A percentile compares a stretch with the other conserved stretches of the same genome.
Conservation (phyloP, 305 asterid genomes). For the Solanum chacoense region DNA sequence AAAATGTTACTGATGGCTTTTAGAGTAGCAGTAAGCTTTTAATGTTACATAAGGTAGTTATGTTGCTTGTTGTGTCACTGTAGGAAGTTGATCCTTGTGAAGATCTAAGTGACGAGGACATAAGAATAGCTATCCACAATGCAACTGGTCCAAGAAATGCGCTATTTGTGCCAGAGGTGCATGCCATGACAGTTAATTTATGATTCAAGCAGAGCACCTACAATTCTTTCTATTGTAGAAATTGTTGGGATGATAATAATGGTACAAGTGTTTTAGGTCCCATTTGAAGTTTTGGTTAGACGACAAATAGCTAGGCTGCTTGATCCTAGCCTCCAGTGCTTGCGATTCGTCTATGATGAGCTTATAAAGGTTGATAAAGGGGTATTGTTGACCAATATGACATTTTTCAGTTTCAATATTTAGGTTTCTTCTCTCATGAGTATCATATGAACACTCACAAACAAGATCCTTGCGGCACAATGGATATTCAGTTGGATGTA, state of each 20-base stretch:
- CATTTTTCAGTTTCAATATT: background rate
- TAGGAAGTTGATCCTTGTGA: conserved; percentile 19
- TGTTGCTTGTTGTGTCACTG: background rate
- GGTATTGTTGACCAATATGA: background rate
- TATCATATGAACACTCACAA: background rate
- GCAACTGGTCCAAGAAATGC: conserved; percentile 20
- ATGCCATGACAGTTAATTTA: background rate
- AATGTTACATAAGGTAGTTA: background rate
- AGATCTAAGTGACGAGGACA: conserved; percentile 12
- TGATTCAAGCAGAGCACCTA: background rate
- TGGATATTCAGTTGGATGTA: conserved; percentile 1
- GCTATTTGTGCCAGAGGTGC: conserved; percentile 17
- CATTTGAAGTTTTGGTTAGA: conserved; percentile 18
- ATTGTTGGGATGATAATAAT: background rate
- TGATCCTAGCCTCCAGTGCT: conserved; percentile 18
- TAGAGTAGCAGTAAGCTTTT: background rate
- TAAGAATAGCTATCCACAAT: conserved; percentile 13
- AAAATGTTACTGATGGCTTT: background rate
- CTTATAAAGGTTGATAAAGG: conserved; percentile 13
- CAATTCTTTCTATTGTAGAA: background rate
- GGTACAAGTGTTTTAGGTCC: conserved; percentile 8
- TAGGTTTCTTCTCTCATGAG: background rate
- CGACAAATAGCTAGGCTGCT: conserved; percentile 14
- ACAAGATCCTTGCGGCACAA: background rate
- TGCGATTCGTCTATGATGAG: conserved; percentile 10